phyloP scores from a whole-genome alignment of 345 rosid genomes.

The Boechera stricta region DNA sequence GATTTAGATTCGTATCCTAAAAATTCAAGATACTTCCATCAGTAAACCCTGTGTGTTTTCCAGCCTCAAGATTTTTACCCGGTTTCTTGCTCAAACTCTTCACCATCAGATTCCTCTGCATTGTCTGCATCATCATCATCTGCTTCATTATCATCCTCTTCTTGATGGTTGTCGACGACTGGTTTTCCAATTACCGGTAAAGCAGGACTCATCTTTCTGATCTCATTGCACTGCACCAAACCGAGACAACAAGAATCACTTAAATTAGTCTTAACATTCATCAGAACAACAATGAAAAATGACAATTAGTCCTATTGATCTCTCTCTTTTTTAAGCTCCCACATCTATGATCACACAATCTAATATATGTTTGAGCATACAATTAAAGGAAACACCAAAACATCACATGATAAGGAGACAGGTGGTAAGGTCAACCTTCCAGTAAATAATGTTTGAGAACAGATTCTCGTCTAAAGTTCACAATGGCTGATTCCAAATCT shows the following conservation, averaged over 20 bases:
- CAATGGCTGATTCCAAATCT: neutral
- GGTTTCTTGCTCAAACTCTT: slow-evolving; percentile 96
- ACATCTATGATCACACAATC: neutral
- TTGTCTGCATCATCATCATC: slow-evolving; percentile 91
- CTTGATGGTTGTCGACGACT: slow-evolving; percentile 66
- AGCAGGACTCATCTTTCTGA: slow-evolving; percentile 68
- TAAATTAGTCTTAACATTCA: neutral
- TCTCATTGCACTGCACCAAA: slow-evolving; percentile 73
- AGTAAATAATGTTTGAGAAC: neutral
- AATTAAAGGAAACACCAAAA: slow-evolving; percentile 6
- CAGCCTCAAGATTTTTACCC: slow-evolving; percentile 30
- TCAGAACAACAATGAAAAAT: neutral
- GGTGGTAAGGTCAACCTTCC: neutral
- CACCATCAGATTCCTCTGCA: slow-evolving; percentile 93
- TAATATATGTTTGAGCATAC: neutral
- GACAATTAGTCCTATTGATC: neutral
- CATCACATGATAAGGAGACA: slow-evolving; percentile 17
- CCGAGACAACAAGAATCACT: neutral
- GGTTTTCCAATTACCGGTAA: slow-evolving; percentile 74
- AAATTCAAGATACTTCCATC: neutral
- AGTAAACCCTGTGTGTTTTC: neutral
- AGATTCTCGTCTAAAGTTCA: neutral
- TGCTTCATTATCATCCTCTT: slow-evolving; percentile 77
- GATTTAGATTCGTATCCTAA: neutral
- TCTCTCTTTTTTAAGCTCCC: neutral